Percentiles rank a stretch among this genome's conserved stretches.
Evolutionary conservation across 345 rosid species (phyloP).

Genomic region (Euphorbia peplus): DNA sequence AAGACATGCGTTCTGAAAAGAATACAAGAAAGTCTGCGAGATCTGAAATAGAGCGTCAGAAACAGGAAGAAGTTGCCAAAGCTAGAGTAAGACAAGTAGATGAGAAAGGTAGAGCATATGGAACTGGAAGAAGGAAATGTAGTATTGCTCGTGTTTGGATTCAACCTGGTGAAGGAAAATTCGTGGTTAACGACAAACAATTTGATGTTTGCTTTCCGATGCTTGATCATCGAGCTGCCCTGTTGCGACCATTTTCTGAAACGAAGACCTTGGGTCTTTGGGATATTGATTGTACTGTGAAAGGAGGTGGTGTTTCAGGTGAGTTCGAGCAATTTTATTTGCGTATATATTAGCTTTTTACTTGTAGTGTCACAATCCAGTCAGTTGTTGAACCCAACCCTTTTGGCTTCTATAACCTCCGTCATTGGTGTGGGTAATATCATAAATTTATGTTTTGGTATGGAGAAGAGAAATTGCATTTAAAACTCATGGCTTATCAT

Average conservation of each 20-base stretch:
- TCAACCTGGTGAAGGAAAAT: slow-evolving; percentile 82
- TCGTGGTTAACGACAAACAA: slow-evolving; percentile 68
- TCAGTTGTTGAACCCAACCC: not conserved
- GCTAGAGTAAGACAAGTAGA: slow-evolving; percentile 87
- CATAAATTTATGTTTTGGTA: too few relatives aligned
- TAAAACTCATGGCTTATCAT: not conserved
- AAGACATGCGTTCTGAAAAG: slow-evolving; percentile 67
- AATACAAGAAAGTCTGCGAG: slow-evolving; percentile 61
- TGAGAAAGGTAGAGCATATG: slow-evolving; percentile 86
- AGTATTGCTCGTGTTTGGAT: slow-evolving; percentile 94
- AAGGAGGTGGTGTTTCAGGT: slow-evolving; percentile 96
- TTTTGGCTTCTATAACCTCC: not conserved
- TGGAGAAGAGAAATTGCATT: not conserved
- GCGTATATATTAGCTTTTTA: not conserved
- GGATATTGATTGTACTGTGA: slow-evolving; percentile 80
- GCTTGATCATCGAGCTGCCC: slow-evolving; percentile 94
- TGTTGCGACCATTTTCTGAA: slow-evolving; percentile 89
- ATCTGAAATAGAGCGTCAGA: slow-evolving; percentile 79
- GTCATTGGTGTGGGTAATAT: not conserved
- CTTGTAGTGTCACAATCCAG: too few relatives aligned
- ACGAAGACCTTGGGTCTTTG: slow-evolving; percentile 97
- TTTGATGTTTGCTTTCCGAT: slow-evolving; percentile 87
- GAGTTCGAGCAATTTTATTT: slow-evolving; percentile 14
- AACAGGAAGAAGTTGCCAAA: slow-evolving; percentile 84
- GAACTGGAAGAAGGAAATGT: slow-evolving; percentile 94